A percentile compares a stretch with the other conserved stretches of the same genome.
phyloP scores from a whole-genome alignment of 2,329 filamentous ascomycete genomes.

The Hymenoscyphus repandus region DNA sequence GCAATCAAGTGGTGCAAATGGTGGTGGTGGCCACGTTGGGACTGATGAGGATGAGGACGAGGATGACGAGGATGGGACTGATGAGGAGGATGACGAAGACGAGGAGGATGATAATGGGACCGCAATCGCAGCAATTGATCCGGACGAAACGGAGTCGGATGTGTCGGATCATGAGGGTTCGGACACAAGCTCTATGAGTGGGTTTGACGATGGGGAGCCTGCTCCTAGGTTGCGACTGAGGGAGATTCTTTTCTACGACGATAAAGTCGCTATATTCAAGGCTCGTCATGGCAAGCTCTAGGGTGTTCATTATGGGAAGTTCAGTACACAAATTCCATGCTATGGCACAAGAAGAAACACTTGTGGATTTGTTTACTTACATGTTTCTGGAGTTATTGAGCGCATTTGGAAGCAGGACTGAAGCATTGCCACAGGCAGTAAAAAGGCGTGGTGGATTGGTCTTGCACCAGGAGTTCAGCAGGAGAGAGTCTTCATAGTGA shows the following conservation, averaged over 20 bases:
- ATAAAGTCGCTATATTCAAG: slow-evolving; percentile 76
- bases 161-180: slow-evolving; percentile 41
- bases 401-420: slow-evolving; percentile 12
- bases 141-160: slow-evolving; percentile 34
- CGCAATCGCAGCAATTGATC: slow-evolving; percentile 29
- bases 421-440: slow-evolving; percentile 9
- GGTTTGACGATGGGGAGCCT: slow-evolving; percentile 38
- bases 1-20: slow-evolving; percentile 30
- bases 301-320: background rate
- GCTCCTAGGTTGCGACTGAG: slow-evolving; percentile 54
- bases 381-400: slow-evolving; percentile 18
- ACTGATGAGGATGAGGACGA: slow-evolving; percentile 43
- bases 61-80: slow-evolving; percentile 42
- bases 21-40: slow-evolving; percentile 32
- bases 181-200: slow-evolving; percentile 45
- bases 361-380: slow-evolving; percentile 3
- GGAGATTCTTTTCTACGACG: slow-evolving; percentile 81
- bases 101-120: slow-evolving; percentile 35
- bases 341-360: background rate
- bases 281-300: slow-evolving; percentile 44
- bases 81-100: slow-evolving; percentile 41
- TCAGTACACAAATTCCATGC: background rate
- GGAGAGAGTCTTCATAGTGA: background rate
- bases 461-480: slow-evolving; percentile 9
- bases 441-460: slow-evolving; percentile 4